Evolutionary conservation across 305 asterid species (phyloP).

Genomic region (Fraxinus albicans): DNA sequence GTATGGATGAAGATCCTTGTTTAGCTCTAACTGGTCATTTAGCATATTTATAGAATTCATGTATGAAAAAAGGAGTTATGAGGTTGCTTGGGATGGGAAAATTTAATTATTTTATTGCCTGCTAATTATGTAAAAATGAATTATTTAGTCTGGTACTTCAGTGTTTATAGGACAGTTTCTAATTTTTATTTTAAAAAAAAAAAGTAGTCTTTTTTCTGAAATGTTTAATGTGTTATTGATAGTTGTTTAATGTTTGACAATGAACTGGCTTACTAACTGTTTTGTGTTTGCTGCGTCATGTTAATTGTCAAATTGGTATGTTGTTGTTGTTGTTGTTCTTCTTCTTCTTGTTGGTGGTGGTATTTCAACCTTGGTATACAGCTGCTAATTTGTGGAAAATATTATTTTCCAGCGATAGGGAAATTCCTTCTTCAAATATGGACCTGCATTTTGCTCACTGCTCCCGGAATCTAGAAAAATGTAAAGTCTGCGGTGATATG

Average conservation of each 20-base stretch:
- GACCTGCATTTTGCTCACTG: constrained; percentile 95
- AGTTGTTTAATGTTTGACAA: constrained; percentile 6
- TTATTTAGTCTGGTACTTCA: neutral
- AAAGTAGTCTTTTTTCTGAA: neutral
- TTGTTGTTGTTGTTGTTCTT: neutral
- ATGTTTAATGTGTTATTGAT: neutral
- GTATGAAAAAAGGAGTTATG: constrained; percentile 4
- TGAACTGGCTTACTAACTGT: constrained; percentile 5
- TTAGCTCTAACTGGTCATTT: neutral
- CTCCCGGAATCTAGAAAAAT: constrained; percentile 92
- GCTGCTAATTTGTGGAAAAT: neutral
- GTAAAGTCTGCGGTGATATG: constrained; percentile 96
- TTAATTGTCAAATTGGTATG: neutral
- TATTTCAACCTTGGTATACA: neutral
- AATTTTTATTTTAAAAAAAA: neutral
- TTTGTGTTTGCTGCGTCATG: constrained; percentile 3
- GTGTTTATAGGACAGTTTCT: neutral
- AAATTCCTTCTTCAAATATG: constrained; percentile 71
- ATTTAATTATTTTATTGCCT: neutral
- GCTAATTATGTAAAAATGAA: neutral
- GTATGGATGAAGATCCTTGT: neutral
- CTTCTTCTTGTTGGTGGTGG: neutral
- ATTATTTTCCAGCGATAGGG: constrained; percentile 71
- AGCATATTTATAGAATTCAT: constrained; percentile 2
- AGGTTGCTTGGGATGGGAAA: neutral